phyloP scores from a whole-genome alignment of 2,329 filamentous ascomycete genomes.

The Alternaria arbusti region DNA sequence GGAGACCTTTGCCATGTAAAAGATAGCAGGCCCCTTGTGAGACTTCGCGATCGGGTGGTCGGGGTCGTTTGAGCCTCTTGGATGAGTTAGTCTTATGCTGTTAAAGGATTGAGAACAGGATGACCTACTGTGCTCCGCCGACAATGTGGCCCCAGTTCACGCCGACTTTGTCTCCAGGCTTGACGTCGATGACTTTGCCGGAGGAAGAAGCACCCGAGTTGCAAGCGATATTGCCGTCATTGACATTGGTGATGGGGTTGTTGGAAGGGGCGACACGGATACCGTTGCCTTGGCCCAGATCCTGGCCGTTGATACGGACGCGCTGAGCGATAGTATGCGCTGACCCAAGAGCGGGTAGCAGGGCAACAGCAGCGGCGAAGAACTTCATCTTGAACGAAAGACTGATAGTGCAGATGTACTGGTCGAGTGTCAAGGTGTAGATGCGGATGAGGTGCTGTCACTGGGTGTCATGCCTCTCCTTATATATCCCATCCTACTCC shows the following conservation, averaged over 20 bases:
- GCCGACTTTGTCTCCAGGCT: conserved; percentile 60
- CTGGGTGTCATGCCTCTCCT: conserved; percentile 1
- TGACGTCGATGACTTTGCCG: conserved; percentile 56
- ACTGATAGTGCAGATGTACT: not conserved
- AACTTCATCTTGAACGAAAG: conserved; percentile 34
- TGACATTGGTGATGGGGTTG: conserved; percentile 59
- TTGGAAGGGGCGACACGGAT: conserved; percentile 59
- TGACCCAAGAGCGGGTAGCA: conserved; percentile 42
- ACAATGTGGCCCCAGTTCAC: conserved; percentile 62
- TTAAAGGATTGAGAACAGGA: not conserved
- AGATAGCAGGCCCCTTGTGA: conserved; percentile 54
- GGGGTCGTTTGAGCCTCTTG: conserved; percentile 46
- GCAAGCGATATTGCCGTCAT: conserved; percentile 56
- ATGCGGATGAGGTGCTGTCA: conserved; percentile 1
- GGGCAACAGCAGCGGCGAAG: conserved; percentile 27
- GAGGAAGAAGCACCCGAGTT: conserved; percentile 50
- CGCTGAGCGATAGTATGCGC: conserved; percentile 56
- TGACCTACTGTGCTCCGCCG: conserved; percentile 55
- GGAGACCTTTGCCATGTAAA: conserved; percentile 52
- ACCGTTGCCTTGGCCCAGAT: conserved; percentile 59
- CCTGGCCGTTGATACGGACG: conserved; percentile 48
- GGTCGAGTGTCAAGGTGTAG: not conserved
- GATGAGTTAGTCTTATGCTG: not conserved
- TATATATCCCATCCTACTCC: conserved; percentile 13
- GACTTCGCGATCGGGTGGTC: conserved; percentile 58